Base-by-base conservation (phyloP, 176 grass and related monocot genomes). In the Musa beccarii region DNA sequence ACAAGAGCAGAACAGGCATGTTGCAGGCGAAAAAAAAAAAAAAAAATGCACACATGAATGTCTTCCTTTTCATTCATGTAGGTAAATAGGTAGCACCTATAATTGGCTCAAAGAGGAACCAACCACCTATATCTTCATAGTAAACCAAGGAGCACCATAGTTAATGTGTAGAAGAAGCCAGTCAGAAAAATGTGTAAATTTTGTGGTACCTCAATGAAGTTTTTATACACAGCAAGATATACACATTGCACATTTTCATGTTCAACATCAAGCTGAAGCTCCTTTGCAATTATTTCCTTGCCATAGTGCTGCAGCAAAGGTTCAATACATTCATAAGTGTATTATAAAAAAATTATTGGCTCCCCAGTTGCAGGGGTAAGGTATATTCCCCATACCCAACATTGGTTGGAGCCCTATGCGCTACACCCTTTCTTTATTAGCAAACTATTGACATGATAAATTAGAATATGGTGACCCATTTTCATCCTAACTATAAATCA, bases 211-310 rank as follows among this genome's bases (percentile, higher is more conserved):
- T 98, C 95, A 75, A 98, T 79, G 68, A 98, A 98, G 78, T 84
- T 98, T 93, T 94, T 98, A 81, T 98, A 98, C 75, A 93, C 85
- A 11, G 88, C 84, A 75, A 98, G 86, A 85, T 93, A 91, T 84
- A 98, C n/a, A 1, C 80, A 73, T 43, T 98, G 88, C 68, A 93
- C 95, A 83, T 98, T 86, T 64, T 90, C 75, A 80, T 98, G 86
- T 8, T 79, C 90, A n/a, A 91, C 88, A 82, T 75, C 86, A 70
- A 86, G 59, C 52, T 89, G 77, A 87, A 98, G 95, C 80, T 93
- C 90, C 73, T 89, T 93, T 24, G 95, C 90, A 85, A 98, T 98
- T 82, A 98, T 98, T 79, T 98, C 95, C 71, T 93, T 93, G 49
- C 95, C 95, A 76, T 86, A 98, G 68, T 98, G 95, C 95, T 98